These are phyloP conservation scores for Neurospora sp. DNA, from an alignment of 495 filamentous ascomycete genomes.

Conservation along the genomic window DNA sequence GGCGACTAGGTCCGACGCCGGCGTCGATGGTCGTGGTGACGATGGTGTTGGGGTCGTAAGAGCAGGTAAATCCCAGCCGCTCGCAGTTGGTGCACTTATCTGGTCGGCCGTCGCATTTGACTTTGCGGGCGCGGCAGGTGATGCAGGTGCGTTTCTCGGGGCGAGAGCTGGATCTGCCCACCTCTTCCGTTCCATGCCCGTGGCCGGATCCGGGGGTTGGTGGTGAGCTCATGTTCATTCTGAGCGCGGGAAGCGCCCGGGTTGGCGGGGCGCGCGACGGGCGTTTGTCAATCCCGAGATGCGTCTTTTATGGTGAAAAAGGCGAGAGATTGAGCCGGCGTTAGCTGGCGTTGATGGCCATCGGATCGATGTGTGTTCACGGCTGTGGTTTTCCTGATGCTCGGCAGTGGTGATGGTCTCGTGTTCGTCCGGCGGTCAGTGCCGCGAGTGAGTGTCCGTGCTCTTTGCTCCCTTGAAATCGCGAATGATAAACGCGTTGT, in stretches of 20 bases:
- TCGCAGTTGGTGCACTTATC: conserved; percentile 39
- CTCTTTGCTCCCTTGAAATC: background rate
- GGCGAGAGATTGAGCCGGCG: background rate
- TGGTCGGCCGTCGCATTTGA: conserved; percentile 38
- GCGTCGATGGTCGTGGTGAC: conserved; percentile 4
- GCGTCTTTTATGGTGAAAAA: background rate
- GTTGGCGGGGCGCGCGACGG: background rate
- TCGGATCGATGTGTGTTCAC: background rate
- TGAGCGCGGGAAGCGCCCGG: background rate
- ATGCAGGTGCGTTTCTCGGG: conserved; percentile 24
- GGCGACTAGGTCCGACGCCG: background rate
- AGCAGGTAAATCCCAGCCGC: conserved; percentile 38
- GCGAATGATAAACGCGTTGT: background rate
- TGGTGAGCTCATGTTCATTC: background rate
- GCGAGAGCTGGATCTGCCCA: background rate
- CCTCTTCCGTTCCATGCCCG: background rate
- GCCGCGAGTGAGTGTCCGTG: background rate
- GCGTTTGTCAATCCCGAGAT: background rate
- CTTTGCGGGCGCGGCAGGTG: conserved; percentile 40
- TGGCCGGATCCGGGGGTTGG: background rate
- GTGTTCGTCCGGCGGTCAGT: background rate
- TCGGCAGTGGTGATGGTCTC: background rate
- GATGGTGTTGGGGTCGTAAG: conserved; percentile 31
- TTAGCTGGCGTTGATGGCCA: background rate
- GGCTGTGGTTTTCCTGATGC: background rate